Conservation (phyloP, 192 early-diverging fungal genomes). For the Geosiphon pyriformis region DNA sequence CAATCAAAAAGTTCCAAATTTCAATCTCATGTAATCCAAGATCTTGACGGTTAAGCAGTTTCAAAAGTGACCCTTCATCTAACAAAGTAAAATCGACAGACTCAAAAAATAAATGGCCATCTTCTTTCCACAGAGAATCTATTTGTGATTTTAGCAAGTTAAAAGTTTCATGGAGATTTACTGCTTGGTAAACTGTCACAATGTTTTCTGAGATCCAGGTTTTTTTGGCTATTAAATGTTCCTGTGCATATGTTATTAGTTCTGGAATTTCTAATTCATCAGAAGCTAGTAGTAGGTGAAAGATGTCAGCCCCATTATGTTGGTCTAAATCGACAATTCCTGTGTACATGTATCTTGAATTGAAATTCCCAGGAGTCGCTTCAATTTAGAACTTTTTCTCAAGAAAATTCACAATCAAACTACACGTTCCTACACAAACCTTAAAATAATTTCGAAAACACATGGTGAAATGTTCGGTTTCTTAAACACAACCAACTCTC, state of each 20-base stretch:
- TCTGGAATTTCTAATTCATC: constrained; percentile 3
- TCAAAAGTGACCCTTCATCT: background rate
- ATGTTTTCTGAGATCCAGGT: background rate
- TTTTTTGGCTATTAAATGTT: constrained; percentile 9
- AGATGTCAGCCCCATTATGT: background rate
- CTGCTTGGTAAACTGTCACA: constrained; percentile 1
- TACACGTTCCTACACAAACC: too few relatives aligned
- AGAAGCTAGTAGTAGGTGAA: constrained; percentile 5
- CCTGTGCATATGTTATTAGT: constrained; percentile 8
- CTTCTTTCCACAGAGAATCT: background rate
- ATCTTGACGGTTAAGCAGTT: constrained; percentile 1
- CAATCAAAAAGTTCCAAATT: constrained; percentile 11
- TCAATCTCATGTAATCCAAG: constrained; percentile 4
- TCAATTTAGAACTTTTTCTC: too few relatives aligned
- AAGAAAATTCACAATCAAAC: too few relatives aligned
- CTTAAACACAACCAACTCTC: constrained; percentile 14
- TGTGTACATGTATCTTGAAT: constrained; percentile 19
- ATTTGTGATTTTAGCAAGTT: constrained; percentile 2
- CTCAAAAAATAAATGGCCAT: constrained; percentile 4
- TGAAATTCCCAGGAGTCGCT: too few relatives aligned
- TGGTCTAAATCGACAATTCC: constrained; percentile 9
- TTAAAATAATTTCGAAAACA: constrained; percentile 20
- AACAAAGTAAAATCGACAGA: background rate
- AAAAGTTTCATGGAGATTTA: background rate
- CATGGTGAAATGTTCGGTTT: constrained; percentile 17